These are phyloP conservation scores for Wickerhamomyces strasburgensis DNA, from an alignment of 805 yeast genomes.

Conservation along the genomic window DNA sequence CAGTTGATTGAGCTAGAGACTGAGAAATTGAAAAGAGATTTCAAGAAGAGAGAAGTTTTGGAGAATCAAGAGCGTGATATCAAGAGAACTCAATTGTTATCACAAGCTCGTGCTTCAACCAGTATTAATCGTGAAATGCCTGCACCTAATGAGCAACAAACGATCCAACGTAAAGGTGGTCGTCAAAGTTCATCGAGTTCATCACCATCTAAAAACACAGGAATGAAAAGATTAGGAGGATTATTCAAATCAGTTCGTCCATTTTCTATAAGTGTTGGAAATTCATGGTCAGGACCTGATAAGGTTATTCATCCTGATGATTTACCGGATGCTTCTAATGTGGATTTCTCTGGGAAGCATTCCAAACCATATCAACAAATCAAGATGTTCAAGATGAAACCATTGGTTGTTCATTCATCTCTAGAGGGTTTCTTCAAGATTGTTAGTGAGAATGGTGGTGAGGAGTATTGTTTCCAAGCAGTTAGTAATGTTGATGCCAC, in stretches of 20 bases:
- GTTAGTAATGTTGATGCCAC: slow-evolving; percentile 53
- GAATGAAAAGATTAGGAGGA: slow-evolving; percentile 49
- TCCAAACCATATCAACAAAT: slow-evolving; percentile 47
- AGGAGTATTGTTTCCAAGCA: slow-evolving; percentile 66
- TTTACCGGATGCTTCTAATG: slow-evolving; percentile 49
- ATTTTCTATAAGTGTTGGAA: slow-evolving; percentile 47
- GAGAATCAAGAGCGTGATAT: slow-evolving; percentile 33
- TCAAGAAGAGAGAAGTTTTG: slow-evolving; percentile 36
- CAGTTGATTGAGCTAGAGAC: slow-evolving; percentile 43
- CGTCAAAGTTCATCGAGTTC: slow-evolving; percentile 8
- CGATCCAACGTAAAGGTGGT: slow-evolving; percentile 17
- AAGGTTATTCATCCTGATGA: slow-evolving; percentile 45
- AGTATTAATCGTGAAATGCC: slow-evolving; percentile 10
- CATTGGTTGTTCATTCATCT: slow-evolving; percentile 32
- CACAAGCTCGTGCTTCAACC: slow-evolving; percentile 25
- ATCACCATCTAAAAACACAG: slow-evolving; percentile 11
- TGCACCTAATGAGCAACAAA: slow-evolving; percentile 13
- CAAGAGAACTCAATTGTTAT: slow-evolving; percentile 28
- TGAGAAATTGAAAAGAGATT: slow-evolving; percentile 49
- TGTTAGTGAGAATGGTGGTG: slow-evolving; percentile 37
- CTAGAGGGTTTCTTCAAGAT: slow-evolving; percentile 39
- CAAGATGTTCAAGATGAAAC: slow-evolving; percentile 38
- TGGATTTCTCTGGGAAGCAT: slow-evolving; percentile 33
- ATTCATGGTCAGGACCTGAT: slow-evolving; percentile 38
- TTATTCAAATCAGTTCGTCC: slow-evolving; percentile 54